Evolutionary conservation across 2,329 filamentous ascomycete genomes (phyloP).

Genomic region (Lachnellula hyalina): DNA sequence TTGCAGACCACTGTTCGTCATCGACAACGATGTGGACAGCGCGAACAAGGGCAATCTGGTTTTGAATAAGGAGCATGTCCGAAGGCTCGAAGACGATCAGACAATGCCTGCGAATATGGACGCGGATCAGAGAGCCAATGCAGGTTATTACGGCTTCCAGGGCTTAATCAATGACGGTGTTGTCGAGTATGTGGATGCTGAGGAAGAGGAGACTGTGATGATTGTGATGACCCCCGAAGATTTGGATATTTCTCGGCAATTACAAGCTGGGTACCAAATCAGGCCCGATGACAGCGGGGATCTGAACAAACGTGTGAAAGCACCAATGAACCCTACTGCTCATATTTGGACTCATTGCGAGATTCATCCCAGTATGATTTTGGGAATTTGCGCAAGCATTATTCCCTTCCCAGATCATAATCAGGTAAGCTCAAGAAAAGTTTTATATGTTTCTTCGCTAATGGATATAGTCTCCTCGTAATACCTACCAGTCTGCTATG

Average conservation of each 20-base stretch:
- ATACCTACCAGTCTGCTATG: conserved; percentile 99
- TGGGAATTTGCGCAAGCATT: conserved; percentile 97
- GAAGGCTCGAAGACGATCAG: conserved; percentile 68
- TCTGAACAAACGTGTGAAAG: conserved; percentile 81
- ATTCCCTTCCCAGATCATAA: conserved; percentile 99
- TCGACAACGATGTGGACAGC: conserved; percentile 77
- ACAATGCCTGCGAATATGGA: conserved; percentile 56
- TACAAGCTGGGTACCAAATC: conserved; percentile 59
- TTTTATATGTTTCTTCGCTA: conserved; percentile 21
- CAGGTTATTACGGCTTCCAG: conserved; percentile 76
- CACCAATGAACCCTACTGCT: conserved; percentile 77
- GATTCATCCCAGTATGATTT: conserved; percentile 98
- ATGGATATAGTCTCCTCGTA: conserved; percentile 75
- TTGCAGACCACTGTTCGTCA: conserved; percentile 87
- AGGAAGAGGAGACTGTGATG: conserved; percentile 98
- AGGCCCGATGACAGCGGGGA: conserved; percentile 61
- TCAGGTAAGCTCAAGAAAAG: conserved; percentile 49
- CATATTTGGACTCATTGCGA: conserved; percentile 98
- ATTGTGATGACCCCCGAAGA: conserved; percentile 99
- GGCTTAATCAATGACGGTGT: conserved; percentile 78
- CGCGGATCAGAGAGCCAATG: conserved; percentile 50
- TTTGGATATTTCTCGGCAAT: conserved; percentile 68
- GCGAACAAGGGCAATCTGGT: conserved; percentile 71
- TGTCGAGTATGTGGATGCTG: conserved; percentile 93
- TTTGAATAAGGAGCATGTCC: conserved; percentile 78